phyloP scores from a whole-genome alignment of 495 filamentous ascomycete genomes.

The Penicillium maclennaniae region DNA sequence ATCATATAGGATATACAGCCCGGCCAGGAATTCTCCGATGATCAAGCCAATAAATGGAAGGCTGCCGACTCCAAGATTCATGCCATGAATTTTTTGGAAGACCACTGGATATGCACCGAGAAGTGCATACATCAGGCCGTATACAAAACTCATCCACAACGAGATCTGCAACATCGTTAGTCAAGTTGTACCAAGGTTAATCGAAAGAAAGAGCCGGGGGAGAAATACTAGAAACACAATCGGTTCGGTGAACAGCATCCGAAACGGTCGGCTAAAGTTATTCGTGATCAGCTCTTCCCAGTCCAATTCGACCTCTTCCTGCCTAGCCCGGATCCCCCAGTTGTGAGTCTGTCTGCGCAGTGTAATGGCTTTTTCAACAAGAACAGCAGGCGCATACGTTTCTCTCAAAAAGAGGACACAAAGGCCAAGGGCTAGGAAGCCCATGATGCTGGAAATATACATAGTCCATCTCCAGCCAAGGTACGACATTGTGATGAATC shows the following conservation, averaged over 20 bases:
- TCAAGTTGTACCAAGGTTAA: neutral
- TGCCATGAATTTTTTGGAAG: conserved; percentile 35
- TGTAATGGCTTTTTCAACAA: conserved; percentile 36
- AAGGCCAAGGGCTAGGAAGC: conserved; percentile 26
- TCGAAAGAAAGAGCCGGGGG: neutral
- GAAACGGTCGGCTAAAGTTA: conserved; percentile 44
- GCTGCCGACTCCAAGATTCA: conserved; percentile 36
- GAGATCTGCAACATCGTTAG: conserved; percentile 37
- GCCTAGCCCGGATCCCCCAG: conserved; percentile 48
- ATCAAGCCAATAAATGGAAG: conserved; percentile 41
- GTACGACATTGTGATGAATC: conserved; percentile 41
- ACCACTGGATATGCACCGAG: conserved; percentile 40
- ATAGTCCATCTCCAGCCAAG: conserved; percentile 49
- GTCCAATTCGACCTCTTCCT: conserved; percentile 46
- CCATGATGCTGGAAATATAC: conserved; percentile 43
- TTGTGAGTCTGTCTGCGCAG: conserved; percentile 44
- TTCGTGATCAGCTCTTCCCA: conserved; percentile 35
- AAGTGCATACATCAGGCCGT: conserved; percentile 42
- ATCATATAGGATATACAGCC: conserved; percentile 22
- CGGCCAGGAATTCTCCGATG: conserved; percentile 35
- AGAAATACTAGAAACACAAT: conserved; percentile 21
- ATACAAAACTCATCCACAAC: conserved; percentile 46
- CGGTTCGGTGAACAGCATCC: conserved; percentile 46
- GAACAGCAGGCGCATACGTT: conserved; percentile 38
- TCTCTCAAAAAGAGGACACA: conserved; percentile 34